Base-by-base conservation (phyloP, 2,329 filamentous ascomycete genomes). In the Paecilomyces variotii region DNA sequence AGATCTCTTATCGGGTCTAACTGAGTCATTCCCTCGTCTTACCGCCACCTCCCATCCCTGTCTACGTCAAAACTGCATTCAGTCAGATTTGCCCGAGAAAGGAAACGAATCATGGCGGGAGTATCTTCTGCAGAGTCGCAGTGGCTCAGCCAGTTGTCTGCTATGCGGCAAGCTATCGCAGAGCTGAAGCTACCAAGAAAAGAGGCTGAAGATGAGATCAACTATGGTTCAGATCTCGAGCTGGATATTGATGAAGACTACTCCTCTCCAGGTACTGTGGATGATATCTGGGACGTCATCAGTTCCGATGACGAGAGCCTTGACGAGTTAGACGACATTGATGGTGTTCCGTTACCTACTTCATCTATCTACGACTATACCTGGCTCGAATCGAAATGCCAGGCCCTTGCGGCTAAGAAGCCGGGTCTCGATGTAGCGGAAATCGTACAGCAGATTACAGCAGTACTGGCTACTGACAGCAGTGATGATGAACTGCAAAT, bases 281-380 rank as follows among this genome's bases (percentile, higher is more conserved):
- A 93, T 59, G 91, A 97, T 74, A 87, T 97, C 9, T 97, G 93
- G 93, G 92, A 97, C 71, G 86, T 95, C 59, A 90, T 96, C 68
- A 91, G 87, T 60, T 87, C 88, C 26, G 84, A 85, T 24, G 87
- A 87, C 58, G 79, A 83, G 70, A 87, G 84, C 67, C 87, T 85
- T 65, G 89, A 83, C 58, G 77, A 89, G 61, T 76, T 84, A 30
- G 83, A 87, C 54, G 82, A 83, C 27, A 75, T 79, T 45, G 76
- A 81, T 50, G 76, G 75, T 25, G 65, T 68, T 60, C 51, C 68
- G 60, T 54, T 76, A 65, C 10, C 55, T 59, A 72, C 24, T 57
- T 65, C 34, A 64, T 65, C 53, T 60, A 65, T 24, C 2, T 87
- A 87, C 68, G 83, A 84, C 56, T 77, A 80, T 10, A 75, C 80